Evolutionary conservation across 2,329 filamentous ascomycete species (phyloP), one percentile per base, ranked within the genome.

Genomic region (Ophiostoma novo-ulmi): DNA sequence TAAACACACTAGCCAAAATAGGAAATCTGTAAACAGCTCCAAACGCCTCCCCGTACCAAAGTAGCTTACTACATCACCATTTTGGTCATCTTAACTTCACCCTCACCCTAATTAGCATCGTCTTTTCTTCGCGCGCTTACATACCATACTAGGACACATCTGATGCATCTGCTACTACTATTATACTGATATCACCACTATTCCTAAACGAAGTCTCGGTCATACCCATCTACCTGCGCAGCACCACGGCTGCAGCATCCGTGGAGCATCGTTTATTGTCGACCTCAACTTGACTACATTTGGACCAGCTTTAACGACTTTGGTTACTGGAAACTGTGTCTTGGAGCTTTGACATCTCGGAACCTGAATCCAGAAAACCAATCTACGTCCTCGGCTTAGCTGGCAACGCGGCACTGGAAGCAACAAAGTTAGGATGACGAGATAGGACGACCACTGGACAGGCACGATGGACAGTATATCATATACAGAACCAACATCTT

Each of bases 1-100:
- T 14, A 26, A 0, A 22, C 6, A 20, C 26, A 20, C 71, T 72
- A 70, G n/a, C 71, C 67, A 1, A 17, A 72, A 26, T 4, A 66
- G 71, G 71, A 26, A 72, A 65, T 13, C 65, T 69, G 69, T 72
- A 71, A 72, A 71, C 67, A 72, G 68, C 67, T n/a, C 13, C 14
- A 58, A 67, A 64, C 64, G 13, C 26, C 22, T 48, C 3, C 17
- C 17, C 20, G 41, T 31, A 52, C 22, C 26, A 36, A 58, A 8
- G 48, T 39, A 22, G 41, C 44, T 39, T 61, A 4, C 55, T 20
- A 48, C 44, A 48, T 48, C 44, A 48, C 44, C 44, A 48, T 11
- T 8, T 48, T 48, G 44, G 38, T 13, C 44, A n/a, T n/a, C 44
- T 48, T 3, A 63, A 36, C 52, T 5, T 69, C 38, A 31, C 26